Evolutionary conservation across 805 yeast species (phyloP).

Genomic region (Helenozyma rhizophorensis): DNA sequence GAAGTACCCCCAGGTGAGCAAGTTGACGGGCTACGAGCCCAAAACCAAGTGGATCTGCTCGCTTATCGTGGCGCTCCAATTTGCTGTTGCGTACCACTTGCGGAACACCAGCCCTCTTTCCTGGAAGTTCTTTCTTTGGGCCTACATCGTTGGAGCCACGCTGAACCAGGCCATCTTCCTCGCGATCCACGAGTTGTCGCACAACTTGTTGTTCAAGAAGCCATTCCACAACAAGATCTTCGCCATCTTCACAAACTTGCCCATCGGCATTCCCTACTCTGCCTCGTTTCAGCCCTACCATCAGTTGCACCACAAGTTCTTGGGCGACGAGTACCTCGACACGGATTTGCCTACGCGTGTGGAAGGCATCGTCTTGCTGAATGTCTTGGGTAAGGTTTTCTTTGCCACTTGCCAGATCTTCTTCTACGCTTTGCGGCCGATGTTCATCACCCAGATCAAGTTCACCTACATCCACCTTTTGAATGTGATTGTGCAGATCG

Average conservation of each 20-base stretch:
- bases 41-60: constrained; percentile 71
- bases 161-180: constrained; percentile 78
- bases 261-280: constrained; percentile 86
- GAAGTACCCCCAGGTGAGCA: constrained; percentile 74
- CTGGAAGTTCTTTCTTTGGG: constrained; percentile 53
- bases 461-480: constrained; percentile 72
- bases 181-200: constrained; percentile 85
- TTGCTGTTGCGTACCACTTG: constrained; percentile 57
- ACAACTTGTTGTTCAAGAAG: constrained; percentile 75
- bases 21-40: constrained; percentile 84
- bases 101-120: constrained; percentile 50
- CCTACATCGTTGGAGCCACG: constrained; percentile 83
- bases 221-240: constrained; percentile 76
- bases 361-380: constrained; percentile 72
- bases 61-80: constrained; percentile 65
- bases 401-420: constrained; percentile 87
- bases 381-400: constrained; percentile 80
- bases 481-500: constrained; percentile 58
- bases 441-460: constrained; percentile 72
- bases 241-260: constrained; percentile 73
- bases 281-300: constrained; percentile 91
- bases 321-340: constrained; percentile 80
- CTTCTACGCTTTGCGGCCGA: constrained; percentile 87
- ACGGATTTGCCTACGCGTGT: constrained; percentile 81
- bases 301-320: constrained; percentile 83